These are phyloP conservation scores for Saturnispora serradocipensis DNA, from an alignment of 805 yeast genomes.

Conservation along the genomic window DNA sequence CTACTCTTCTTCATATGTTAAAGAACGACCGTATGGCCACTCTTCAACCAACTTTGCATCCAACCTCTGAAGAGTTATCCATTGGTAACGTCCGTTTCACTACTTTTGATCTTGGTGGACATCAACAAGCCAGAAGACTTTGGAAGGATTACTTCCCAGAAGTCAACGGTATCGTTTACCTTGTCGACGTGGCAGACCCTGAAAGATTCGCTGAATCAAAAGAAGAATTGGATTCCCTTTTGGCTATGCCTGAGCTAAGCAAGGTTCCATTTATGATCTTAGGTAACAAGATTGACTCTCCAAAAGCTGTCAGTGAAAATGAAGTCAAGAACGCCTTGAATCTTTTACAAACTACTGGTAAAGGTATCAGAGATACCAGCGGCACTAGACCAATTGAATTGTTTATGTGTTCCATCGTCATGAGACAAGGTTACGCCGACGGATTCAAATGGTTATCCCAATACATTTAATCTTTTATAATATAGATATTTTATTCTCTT, in stretches of 20 bases:
- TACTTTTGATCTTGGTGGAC: slow-evolving; percentile 98
- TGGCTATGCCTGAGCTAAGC: slow-evolving; percentile 83
- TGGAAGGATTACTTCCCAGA: slow-evolving; percentile 99
- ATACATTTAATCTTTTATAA: slow-evolving; percentile 49
- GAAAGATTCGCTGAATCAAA: slow-evolving; percentile 92
- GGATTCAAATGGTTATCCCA: slow-evolving; percentile 98
- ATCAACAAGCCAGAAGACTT: slow-evolving; percentile 95
- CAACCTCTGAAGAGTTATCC: slow-evolving; percentile 95
- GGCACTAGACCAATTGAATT: slow-evolving; percentile 87
- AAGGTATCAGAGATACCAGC: slow-evolving; percentile 60
- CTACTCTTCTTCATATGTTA: slow-evolving; percentile 77
- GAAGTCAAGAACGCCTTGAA: slow-evolving; percentile 89
- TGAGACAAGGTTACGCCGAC: slow-evolving; percentile 98
- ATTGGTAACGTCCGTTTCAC: slow-evolving; percentile 96
- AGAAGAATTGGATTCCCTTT: slow-evolving; percentile 87
- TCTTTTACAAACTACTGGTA: slow-evolving; percentile 83
- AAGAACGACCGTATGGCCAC: slow-evolving; percentile 96
- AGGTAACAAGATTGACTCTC: slow-evolving; percentile 95
- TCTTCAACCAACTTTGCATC: slow-evolving; percentile 95
- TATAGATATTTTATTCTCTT: neutral
- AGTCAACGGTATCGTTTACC: slow-evolving; percentile 92
- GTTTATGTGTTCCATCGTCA: slow-evolving; percentile 94
- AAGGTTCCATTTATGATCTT: slow-evolving; percentile 86
- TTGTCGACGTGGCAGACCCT: slow-evolving; percentile 95
- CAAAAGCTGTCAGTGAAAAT: slow-evolving; percentile 89